Conservation (phyloP, 257 asterid genomes). For the Salvia rosmarinus region DNA sequence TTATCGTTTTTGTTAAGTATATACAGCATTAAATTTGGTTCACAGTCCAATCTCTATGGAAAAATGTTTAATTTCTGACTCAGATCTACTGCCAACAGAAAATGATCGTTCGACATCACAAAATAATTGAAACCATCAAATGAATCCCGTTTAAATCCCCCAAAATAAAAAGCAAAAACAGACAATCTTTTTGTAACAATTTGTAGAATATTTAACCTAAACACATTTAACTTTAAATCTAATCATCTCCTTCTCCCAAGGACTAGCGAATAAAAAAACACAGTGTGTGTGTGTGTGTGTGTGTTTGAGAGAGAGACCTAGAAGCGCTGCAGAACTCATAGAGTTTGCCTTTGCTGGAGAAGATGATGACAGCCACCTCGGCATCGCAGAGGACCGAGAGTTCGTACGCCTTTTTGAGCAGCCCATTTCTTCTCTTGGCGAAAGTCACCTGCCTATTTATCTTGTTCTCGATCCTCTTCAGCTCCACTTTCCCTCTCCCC, state of each 20-base stretch:
- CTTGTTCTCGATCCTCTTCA: slow-evolving; percentile 76
- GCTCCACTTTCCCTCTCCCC: slow-evolving; percentile 77
- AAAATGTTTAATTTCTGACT: slow-evolving; percentile 24
- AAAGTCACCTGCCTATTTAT: no score
- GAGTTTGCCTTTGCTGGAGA: no score
- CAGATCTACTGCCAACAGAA: slow-evolving; percentile 27
- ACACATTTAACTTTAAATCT: neutral
- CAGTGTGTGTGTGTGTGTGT: neutral
- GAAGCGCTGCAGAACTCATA: no score
- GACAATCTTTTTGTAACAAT: neutral
- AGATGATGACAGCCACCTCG: no score
- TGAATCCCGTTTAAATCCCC: neutral
- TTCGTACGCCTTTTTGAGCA: no score
- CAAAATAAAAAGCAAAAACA: neutral
- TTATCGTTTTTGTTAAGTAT: no score
- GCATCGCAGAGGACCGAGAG: no score
- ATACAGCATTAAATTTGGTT: neutral
- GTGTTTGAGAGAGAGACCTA: neutral
- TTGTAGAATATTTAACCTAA: neutral
- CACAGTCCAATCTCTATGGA: neutral
- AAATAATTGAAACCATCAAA: neutral
- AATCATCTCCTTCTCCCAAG: neutral
- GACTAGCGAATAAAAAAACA: no score
- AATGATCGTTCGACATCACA: neutral
- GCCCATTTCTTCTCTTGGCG: no score